Conservation (phyloP, 805 yeast species). For the Pichia cabralensis region DNA sequence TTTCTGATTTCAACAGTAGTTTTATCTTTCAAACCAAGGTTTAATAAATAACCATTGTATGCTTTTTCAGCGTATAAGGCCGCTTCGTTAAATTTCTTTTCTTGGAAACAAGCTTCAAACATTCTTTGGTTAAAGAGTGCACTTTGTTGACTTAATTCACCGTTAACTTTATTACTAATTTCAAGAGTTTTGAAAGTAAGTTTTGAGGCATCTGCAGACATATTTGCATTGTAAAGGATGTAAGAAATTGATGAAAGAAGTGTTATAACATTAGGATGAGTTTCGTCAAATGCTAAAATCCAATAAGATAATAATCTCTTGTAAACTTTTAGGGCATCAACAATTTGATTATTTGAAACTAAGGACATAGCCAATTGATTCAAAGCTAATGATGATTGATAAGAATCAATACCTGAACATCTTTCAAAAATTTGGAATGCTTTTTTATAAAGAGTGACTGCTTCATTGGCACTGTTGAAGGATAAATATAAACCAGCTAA, state of each 20-base stretch:
- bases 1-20: slow-evolving; percentile 58
- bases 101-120: slow-evolving; percentile 48
- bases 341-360: slow-evolving; percentile 43
- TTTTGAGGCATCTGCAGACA: slow-evolving; percentile 36
- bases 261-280: slow-evolving; percentile 63
- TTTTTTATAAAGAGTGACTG: slow-evolving; percentile 43
- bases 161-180: slow-evolving; percentile 42
- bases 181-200: slow-evolving; percentile 46
- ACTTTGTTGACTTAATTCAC: slow-evolving; percentile 48
- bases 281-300: slow-evolving; percentile 45
- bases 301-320: slow-evolving; percentile 51
- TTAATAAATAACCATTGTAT: slow-evolving; percentile 41
- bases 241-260: slow-evolving; percentile 53
- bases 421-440: slow-evolving; percentile 72
- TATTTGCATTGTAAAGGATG: slow-evolving; percentile 44
- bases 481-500: slow-evolving; percentile 33
- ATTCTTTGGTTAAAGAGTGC: slow-evolving; percentile 61
- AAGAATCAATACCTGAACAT: slow-evolving; percentile 68
- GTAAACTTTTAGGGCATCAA: slow-evolving; percentile 54
- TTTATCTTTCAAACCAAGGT: slow-evolving; percentile 58
- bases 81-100: slow-evolving; percentile 46
- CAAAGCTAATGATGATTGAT: slow-evolving; percentile 61
- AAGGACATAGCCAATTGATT: slow-evolving; percentile 71
- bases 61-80: slow-evolving; percentile 47
- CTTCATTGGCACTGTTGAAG: slow-evolving; percentile 3